Percentiles rank a stretch among this genome's conserved stretches.
phyloP scores from a whole-genome alignment of 495 filamentous ascomycete species.

The Tuber melanosporum region DNA sequence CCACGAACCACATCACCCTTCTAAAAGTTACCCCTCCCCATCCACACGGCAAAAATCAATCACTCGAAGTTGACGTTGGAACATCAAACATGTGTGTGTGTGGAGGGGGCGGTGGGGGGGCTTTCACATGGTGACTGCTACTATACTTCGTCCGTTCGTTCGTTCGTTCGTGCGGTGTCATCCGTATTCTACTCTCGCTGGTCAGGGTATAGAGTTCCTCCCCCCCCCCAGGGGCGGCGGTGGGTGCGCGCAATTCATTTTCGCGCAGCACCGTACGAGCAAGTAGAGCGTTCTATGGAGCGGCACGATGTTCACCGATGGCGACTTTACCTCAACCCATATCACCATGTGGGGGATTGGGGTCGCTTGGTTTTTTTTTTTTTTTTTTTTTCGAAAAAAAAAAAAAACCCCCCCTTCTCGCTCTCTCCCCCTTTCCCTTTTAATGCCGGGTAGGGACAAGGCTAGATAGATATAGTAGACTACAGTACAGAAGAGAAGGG shows the following conservation, averaged over 20 bases:
- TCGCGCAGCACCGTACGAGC: not conserved
- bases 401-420: too few relatives aligned
- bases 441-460: too few relatives aligned
- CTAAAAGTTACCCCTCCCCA: not conserved
- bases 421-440: too few relatives aligned
- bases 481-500: too few relatives aligned
- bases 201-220: not conserved
- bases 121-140: not conserved
- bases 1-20: not conserved
- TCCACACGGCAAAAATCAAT: not conserved
- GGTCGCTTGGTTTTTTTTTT: too few relatives aligned
- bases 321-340: not conserved
- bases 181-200: not conserved
- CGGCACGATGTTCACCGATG: not conserved
- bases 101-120: not conserved
- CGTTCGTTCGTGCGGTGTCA: not conserved
- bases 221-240: not conserved
- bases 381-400: too few relatives aligned
- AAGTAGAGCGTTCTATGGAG: too few relatives aligned
- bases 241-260: not conserved
- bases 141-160: not conserved
- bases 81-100: not conserved
- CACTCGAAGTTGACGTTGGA: not conserved
- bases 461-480: too few relatives aligned
- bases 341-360: too few relatives aligned